A percentile compares a stretch with the other conserved stretches of the same genome.
Conservation (phyloP, 257 asterid species). For the Solanum medicagineum region DNA sequence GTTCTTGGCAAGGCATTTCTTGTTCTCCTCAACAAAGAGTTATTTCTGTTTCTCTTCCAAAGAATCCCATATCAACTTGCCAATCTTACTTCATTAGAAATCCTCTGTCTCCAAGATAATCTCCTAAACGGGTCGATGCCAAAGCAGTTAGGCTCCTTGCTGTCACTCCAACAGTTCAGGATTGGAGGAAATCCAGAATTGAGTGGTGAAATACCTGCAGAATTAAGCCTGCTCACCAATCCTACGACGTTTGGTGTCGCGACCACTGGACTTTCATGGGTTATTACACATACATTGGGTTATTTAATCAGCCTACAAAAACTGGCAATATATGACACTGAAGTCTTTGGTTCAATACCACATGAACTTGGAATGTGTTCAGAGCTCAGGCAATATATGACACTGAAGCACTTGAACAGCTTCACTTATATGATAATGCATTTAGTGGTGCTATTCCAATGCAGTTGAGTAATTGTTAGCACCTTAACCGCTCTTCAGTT, state of each 20-base stretch:
- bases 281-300: conserved; percentile 68
- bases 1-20: conserved; percentile 87
- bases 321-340: conserved; percentile 60
- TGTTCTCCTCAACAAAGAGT: conserved; percentile 84
- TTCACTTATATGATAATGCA: conserved; percentile 70
- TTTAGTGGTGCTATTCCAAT: conserved; percentile 52
- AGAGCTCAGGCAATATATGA: conserved; percentile 35
- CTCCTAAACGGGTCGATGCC: conserved; percentile 69
- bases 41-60: conserved; percentile 72
- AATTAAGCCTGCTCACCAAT: conserved; percentile 54
- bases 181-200: conserved; percentile 68
- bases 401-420: conserved; percentile 45
- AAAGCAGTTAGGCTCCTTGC: conserved; percentile 42
- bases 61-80: conserved; percentile 43
- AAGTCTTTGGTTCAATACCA: conserved; percentile 68
- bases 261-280: conserved; percentile 69
- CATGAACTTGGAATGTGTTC: conserved; percentile 52
- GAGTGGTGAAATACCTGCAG: conserved; percentile 65
- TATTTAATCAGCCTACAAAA: conserved; percentile 55
- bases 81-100: conserved; percentile 55
- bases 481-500: conserved; percentile 72
- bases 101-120: conserved; percentile 77
- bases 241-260: conserved; percentile 81
- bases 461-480: conserved; percentile 52
- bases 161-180: conserved; percentile 70